Percentiles rank a stretch among this genome's conserved stretches.
Conservation (phyloP, 345 rosid species). For the Psidium friedrichsthalianum region DNA sequence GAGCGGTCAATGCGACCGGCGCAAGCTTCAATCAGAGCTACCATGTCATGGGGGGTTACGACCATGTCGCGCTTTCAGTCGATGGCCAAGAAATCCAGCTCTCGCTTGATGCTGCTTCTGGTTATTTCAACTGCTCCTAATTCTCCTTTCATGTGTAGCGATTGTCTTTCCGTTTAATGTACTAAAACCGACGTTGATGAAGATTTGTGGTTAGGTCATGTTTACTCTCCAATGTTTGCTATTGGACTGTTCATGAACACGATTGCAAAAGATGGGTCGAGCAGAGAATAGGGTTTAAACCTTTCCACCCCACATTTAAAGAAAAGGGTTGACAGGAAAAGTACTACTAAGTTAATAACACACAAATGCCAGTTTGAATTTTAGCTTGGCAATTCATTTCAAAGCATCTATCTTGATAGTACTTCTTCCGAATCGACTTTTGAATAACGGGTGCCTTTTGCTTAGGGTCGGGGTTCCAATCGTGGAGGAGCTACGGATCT, state of each 20-base stretch:
- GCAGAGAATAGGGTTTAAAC: background rate
- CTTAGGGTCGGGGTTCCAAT: background rate
- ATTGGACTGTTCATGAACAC: background rate
- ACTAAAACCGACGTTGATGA: background rate
- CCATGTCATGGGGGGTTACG: conserved; percentile 22
- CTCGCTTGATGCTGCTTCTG: conserved; percentile 38
- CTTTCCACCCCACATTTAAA: background rate
- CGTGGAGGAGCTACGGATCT: background rate
- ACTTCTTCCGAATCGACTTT: background rate
- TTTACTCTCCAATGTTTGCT: background rate
- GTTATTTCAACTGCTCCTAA: conserved; percentile 2
- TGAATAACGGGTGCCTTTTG: no score
- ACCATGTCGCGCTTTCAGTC: conserved; percentile 11
- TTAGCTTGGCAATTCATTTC: background rate
- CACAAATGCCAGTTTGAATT: background rate
- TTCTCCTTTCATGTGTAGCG: background rate
- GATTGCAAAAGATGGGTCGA: background rate
- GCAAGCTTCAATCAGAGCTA: conserved; percentile 16
- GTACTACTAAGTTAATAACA: no score
- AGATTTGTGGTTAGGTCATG: background rate
- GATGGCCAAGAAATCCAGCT: conserved; percentile 31
- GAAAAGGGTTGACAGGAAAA: background rate
- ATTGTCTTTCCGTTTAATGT: background rate
- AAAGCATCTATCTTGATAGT: background rate
- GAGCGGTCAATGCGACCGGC: background rate